phyloP scores from a whole-genome alignment of 1,139 yeast species.

The Lodderomyces beijingensis region DNA sequence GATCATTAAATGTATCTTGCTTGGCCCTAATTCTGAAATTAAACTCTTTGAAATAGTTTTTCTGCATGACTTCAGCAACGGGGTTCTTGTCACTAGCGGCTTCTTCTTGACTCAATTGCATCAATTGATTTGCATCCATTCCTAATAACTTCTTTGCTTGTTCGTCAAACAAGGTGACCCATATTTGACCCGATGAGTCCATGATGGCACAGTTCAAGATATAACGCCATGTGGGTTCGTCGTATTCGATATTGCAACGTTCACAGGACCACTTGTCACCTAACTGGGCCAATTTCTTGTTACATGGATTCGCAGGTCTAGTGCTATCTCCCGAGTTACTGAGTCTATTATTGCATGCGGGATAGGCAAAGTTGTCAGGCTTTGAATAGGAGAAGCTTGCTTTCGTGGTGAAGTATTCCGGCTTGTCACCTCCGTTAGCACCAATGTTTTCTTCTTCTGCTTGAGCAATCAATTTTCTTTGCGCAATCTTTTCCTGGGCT shows the following conservation, averaged over 20 bases:
- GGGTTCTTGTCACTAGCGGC: slow-evolving; percentile 32
- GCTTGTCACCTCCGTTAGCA: slow-evolving; percentile 51
- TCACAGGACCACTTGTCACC: slow-evolving; percentile 90
- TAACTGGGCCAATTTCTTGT: slow-evolving; percentile 72
- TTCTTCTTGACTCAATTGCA: slow-evolving; percentile 43
- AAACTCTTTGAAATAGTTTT: slow-evolving; percentile 63
- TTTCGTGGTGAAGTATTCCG: slow-evolving; percentile 73
- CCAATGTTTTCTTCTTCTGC: slow-evolving; percentile 71
- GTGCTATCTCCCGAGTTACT: slow-evolving; percentile 10
- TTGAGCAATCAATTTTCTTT: slow-evolving; percentile 63
- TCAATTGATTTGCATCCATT: slow-evolving; percentile 62
- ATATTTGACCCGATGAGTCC: slow-evolving; percentile 79
- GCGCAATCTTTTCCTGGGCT: slow-evolving; percentile 29
- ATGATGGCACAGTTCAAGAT: slow-evolving; percentile 66
- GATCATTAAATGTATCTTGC: slow-evolving; percentile 80
- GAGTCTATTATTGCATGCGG: slow-evolving; percentile 71
- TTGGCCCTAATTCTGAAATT: slow-evolving; percentile 76
- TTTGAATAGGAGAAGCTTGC: slow-evolving; percentile 71
- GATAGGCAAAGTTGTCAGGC: slow-evolving; percentile 77
- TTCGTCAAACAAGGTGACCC: slow-evolving; percentile 86
- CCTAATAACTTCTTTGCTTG: slow-evolving; percentile 72
- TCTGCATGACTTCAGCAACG: slow-evolving; percentile 46
- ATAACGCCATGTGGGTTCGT: slow-evolving; percentile 73
- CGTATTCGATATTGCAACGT: slow-evolving; percentile 69
- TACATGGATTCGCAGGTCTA: slow-evolving; percentile 45